A percentile compares a stretch with the other conserved stretches of the same genome.
These are phyloP conservation scores for Trapa bicornis DNA, from an alignment of 345 rosid genomes.

Conservation along the genomic window DNA sequence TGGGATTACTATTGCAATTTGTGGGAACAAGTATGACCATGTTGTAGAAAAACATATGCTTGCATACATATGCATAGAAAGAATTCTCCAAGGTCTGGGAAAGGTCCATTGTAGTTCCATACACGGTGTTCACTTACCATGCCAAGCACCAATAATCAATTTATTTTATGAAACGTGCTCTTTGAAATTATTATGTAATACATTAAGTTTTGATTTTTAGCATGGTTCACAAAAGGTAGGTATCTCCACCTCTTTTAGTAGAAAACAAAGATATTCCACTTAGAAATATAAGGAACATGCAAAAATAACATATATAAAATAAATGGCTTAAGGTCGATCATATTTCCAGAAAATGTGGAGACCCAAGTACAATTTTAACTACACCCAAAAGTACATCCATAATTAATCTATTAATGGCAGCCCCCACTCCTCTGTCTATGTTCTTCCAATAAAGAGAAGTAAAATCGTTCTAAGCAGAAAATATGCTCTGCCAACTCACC, in stretches of 20 bases:
- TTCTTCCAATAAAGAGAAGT: too few relatives aligned
- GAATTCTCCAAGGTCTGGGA: background rate
- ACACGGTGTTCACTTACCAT: background rate
- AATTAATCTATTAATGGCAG: too few relatives aligned
- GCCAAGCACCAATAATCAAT: background rate
- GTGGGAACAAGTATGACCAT: background rate
- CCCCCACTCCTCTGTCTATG: too few relatives aligned
- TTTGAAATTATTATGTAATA: background rate
- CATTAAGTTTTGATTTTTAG: background rate
- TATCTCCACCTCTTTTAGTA: too few relatives aligned
- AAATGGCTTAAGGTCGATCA: too few relatives aligned
- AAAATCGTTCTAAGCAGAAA: too few relatives aligned
- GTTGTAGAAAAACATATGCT: background rate
- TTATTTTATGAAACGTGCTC: background rate
- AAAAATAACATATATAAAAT: too few relatives aligned
- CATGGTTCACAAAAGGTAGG: background rate
- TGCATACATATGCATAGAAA: background rate
- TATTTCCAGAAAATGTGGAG: too few relatives aligned
- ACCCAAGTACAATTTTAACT: too few relatives aligned
- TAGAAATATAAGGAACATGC: too few relatives aligned
- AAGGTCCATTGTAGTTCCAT: background rate
- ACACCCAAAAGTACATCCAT: too few relatives aligned
- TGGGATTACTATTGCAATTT: background rate
- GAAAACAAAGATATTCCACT: too few relatives aligned
- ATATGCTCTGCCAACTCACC: conserved; percentile 34